Base-by-base conservation (phyloP, 768 basidiomycete genomes). In the Galerina marginata region DNA sequence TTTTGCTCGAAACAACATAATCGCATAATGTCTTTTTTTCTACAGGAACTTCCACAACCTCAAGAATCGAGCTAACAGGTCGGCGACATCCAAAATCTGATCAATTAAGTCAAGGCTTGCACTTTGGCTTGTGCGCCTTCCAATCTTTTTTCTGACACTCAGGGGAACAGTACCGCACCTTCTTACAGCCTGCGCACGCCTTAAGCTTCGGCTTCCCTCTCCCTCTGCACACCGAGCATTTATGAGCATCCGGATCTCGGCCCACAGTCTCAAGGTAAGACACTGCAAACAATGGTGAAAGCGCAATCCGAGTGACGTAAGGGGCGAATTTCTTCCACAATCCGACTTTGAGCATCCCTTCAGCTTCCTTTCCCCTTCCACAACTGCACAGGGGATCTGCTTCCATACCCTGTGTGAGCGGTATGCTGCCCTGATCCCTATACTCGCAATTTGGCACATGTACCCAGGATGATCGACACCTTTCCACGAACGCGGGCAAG, bases 261-360 rank as follows among this genome's bases (percentile, higher is more conserved):
- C 60, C 72, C 20, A 62, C 49, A 20, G 59, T 55, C 63, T 85
- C 83, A 56, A 85, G 56, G 65, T 81, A 85, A 9, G 83, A 74
- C 11, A 82, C 76, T 0, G 81, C 76, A 52, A 86, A 87, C n/a
- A 87, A 68, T 0, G 83, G 86, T 2, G 77, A 74, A 39, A 87
- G 66, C 0, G 82, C 86, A 6, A 77, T 68, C 9, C 85, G 74
- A 2, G 82, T 84, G 20, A 72, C 76, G 53, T 78, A 79, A 11
- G 78, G 78, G 0, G 76, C 75, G 9, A 85, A 63, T 1, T 53
- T 45, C 59, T 71, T 67, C 81, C 82, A 86, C 9, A 61, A 56
- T 7, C 59, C 47, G 0, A 68, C 65, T 20, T 64, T 67, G 0
- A 61, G 58, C 58, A 86, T 74, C 2, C 62, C 71, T 6, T 69